Base-by-base conservation (phyloP, 75 land plant genomes). In the Picea sitchensis region DNA sequence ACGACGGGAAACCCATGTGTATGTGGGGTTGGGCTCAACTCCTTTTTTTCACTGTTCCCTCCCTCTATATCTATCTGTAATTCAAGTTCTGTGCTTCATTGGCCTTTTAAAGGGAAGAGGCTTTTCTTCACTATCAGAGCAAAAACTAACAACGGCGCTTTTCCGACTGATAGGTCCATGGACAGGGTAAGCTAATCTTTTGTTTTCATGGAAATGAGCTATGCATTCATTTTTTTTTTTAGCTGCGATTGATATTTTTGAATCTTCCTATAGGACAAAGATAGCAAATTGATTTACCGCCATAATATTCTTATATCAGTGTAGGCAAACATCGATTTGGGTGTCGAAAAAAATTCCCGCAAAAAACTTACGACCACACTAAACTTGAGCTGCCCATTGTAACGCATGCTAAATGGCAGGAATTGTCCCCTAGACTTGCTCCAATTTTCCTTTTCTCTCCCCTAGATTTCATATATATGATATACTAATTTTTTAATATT, bases 61-160 rank as follows among this genome's bases (percentile, higher is more conserved):
- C n/a, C 44, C 51, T n/a, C 18, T 15, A 34, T 38, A 5, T 20
- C 41, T 7, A 67, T 21, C 13, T 71, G 74, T 23, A 71, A 71
- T 44, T 13, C 74, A 20, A 41, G 12, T 69, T 69, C 47, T 4
- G n/a, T 69, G 21, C 20, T 69, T 69, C 8, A 41, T 41, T n/a
- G 9, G 12, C 74, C 54, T 17, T 71, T 23, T 17, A 36, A 14
- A 8, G 54, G 54, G 54, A n/a, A 71, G 54, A 71, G 6, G 44
- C n/a, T 20, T 71, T 18, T 1, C 8, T 71, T 20, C 74, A n/a
- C 12, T 44, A n/a, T 71, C n/a, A 71, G 41, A 20, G 74, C 74
- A 71, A 71, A 71, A 44, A 17, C 56, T 71, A 71, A 71, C 74
- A 71, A 71, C 9, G 74, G 74, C n/a, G 74, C 74, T 20, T 71